A percentile compares a stretch with the other conserved stretches of the same genome.
Evolutionary conservation across 2,329 filamentous ascomycete species (phyloP).

Genomic region (Fusarium veterinarium): DNA sequence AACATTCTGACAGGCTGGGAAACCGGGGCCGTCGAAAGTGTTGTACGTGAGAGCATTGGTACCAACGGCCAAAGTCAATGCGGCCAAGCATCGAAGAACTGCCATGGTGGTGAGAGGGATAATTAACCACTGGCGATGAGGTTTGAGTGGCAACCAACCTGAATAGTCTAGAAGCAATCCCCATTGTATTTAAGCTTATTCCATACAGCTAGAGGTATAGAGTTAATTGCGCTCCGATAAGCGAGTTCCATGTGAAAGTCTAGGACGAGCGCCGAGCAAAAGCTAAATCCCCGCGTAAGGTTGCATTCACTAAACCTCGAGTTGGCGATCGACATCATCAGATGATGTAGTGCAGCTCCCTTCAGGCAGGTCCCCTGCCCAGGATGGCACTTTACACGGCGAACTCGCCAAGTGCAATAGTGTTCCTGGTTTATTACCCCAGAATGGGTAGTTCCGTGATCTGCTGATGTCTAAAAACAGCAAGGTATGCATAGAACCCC

Average conservation of each 20-base stretch:
- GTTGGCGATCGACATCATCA: background rate
- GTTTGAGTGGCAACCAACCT: background rate
- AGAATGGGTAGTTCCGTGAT: background rate
- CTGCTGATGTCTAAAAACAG: background rate
- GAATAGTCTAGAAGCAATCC: fast-evolving
- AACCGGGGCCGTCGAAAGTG: background rate
- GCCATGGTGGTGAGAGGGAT: background rate
- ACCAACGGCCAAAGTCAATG: background rate
- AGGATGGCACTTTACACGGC: background rate
- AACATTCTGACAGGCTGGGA: conserved; percentile 3
- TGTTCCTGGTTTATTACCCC: background rate
- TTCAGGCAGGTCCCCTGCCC: background rate
- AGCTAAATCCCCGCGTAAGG: background rate
- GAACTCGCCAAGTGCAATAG: background rate
- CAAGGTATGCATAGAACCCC: background rate
- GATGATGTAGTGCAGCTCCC: background rate
- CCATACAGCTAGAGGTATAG: background rate
- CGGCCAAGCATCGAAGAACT: background rate
- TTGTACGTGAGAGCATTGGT: background rate
- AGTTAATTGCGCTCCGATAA: background rate
- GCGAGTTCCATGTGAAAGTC: background rate
- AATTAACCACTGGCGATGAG: background rate
- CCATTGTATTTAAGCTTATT: background rate
- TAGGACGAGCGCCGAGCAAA: background rate
- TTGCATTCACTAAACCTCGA: background rate